Base-by-base conservation (phyloP, 2,329 filamentous ascomycete species). In the Ustulina deusta region DNA sequence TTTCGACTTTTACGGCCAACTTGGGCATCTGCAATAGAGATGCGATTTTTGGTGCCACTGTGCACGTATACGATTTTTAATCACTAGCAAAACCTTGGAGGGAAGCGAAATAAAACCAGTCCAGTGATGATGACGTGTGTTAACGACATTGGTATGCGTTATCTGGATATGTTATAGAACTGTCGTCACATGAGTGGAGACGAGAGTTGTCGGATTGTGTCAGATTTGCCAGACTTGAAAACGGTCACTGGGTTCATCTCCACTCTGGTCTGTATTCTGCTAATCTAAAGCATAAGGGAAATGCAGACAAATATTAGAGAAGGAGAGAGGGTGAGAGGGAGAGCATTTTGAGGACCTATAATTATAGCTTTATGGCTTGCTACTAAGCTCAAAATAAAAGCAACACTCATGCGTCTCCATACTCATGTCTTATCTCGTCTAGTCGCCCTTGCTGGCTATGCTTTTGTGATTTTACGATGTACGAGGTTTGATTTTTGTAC, bases 141-240 rank as follows among this genome's bases (percentile, higher is more conserved):
- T 56, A 49, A 38, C 48, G 36, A 27, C 46, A 52, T 61, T 61
- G 67, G 40, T 40, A 65, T 52, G 40, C 42, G 38, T 57, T 65
- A 51, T 17, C 64, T 69, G 69, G 69, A 69, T 69, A 71, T 67
- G n/a, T 61, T 65, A 68, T 61, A 63, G 65, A 57, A 56, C 25
- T 10, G 49, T 58, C 56, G 54, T 55, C 54, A 55, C 27, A 54
- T 20, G 51, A 44, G 20, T 49, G 51, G 40, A n/a, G 40, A 48
- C 46, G 36, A 51, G n/a, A 65, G 55, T 29, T 22, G 48, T 57
- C 52, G 44, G 32, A 34, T 61, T 13, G n/a, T 59, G 40, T 60
- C 25, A 54, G 34, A 54, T n/a, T 48, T 62, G 34, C 57, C 27
- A 56, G 64, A 61, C 52, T 48, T 36, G 48, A 42, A 13, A 56